These are phyloP conservation scores for Pneumocystis sp. DNA, from an alignment of 1,139 yeast species.

Conservation along the genomic window DNA sequence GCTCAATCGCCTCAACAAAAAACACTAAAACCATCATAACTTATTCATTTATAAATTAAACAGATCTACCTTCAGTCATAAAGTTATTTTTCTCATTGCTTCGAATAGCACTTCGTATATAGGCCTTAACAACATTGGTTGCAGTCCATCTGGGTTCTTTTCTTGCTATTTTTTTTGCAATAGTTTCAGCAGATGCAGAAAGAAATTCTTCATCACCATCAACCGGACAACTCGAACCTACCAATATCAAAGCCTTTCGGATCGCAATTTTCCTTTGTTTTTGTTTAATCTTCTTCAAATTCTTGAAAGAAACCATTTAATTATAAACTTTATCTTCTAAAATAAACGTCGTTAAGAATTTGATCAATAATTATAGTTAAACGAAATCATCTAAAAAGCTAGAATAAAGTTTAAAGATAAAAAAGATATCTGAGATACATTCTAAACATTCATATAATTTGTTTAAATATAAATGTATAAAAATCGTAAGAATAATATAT, in stretches of 20 bases:
- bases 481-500: neutral
- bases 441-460: neutral
- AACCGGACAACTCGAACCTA: neutral
- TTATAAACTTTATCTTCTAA: neutral
- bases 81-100: neutral
- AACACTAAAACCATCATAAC: neutral
- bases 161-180: neutral
- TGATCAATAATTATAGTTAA: neutral
- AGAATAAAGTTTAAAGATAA: neutral
- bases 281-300: neutral
- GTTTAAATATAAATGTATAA: neutral
- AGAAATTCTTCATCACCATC: neutral
- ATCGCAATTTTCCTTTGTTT: neutral
- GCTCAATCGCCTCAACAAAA: neutral
- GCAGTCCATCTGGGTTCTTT: neutral
- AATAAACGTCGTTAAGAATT: neutral
- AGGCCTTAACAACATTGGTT: neutral
- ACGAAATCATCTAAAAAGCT: neutral
- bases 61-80: neutral
- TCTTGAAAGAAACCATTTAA: neutral
- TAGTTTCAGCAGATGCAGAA: neutral
- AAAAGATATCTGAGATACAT: neutral
- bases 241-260: neutral
- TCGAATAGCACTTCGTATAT: neutral
- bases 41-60: neutral